Base-by-base conservation (phyloP, 805 yeast genomes). In the Schwanniomyces yamadae region DNA sequence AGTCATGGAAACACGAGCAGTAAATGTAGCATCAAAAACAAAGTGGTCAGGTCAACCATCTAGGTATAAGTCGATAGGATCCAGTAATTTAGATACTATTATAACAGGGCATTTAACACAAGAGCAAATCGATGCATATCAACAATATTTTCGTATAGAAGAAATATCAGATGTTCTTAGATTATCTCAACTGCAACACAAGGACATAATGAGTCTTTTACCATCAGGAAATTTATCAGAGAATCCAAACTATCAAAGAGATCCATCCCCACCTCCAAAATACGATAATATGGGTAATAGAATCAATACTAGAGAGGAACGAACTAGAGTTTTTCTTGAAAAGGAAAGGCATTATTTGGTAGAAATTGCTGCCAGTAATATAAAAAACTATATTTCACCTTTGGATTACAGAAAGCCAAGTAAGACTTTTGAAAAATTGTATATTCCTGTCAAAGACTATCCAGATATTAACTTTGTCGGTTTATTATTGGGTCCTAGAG, bases 391-490 rank as follows among this genome's bases (percentile, higher is more conserved):
- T 57, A 73, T 68, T 20, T 86, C 96, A 1, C 99, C 99, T 0
- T 66, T 67, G 17, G 90, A 83, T 54, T 91, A 86, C 59, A 69
- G 80, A 40, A 85, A 85, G 23, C 81, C 84, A 6, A 56, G 63
- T 2, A 81, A 77, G 48, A 80, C 88, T 5, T 71, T 74, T 30
- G 96, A 90, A 49, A 93, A 90, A 62, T 72, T 87, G 33, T 90
- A 77, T 55, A 75, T 93, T 10, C 98, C 98, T 1, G 85, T 78
- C 3, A 75, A 80, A 25, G 91, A 87, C 41, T 82, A 88, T 62
- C 97, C 98, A 0, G 91, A 84, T 33, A 82, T 93, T 48, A 93
- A 93, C 61, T 91, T 91, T 55, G 85, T 93, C 35, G 99, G 99
- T 0, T 69, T 84, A 34, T 63, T 93, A 14, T 61, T 93, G 33